Percentiles rank a stretch among this genome's conserved stretches.
Conservation (phyloP, 768 basidiomycete genomes). For the Russula olivacea region DNA sequence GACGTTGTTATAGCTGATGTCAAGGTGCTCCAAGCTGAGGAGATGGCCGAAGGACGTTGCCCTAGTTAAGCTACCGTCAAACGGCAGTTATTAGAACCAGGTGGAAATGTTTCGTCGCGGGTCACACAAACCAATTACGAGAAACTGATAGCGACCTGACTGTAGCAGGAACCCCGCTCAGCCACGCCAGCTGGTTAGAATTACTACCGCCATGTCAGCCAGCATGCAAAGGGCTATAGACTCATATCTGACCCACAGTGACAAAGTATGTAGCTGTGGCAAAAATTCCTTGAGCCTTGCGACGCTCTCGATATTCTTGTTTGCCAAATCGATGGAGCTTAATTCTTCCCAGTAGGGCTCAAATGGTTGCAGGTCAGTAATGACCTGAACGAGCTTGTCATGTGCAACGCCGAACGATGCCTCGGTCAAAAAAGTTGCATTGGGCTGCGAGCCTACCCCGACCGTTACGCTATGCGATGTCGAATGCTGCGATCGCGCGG, state of each 20-base stretch:
- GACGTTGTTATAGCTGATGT: constrained; percentile 85
- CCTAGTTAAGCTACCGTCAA: constrained; percentile 57
- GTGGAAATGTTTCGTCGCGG: neutral
- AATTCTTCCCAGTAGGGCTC: constrained; percentile 92
- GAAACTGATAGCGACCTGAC: constrained; percentile 75
- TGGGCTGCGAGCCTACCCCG: constrained; percentile 24
- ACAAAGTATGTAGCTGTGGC: constrained; percentile 68
- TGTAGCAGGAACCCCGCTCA: constrained; percentile 68
- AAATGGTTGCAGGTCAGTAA: constrained; percentile 92
- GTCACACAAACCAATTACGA: constrained; percentile 55
- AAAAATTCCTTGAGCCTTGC: constrained; percentile 86
- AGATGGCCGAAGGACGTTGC: constrained; percentile 88
- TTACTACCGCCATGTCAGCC: constrained; percentile 42
- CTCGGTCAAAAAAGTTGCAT: constrained; percentile 83
- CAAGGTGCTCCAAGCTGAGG: constrained; percentile 77
- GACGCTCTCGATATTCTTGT: constrained; percentile 71
- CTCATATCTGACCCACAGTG: constrained; percentile 51
- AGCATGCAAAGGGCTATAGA: neutral
- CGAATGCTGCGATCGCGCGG: constrained; percentile 31
- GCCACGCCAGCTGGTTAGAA: constrained; percentile 67
- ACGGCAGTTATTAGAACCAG: constrained; percentile 9
- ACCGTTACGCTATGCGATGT: constrained; percentile 22
- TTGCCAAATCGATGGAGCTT: constrained; percentile 63
- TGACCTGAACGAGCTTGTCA: constrained; percentile 82
- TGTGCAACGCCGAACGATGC: constrained; percentile 95